phyloP scores from a whole-genome alignment of 129 eudicot species.

The Escallonia herrerae region DNA sequence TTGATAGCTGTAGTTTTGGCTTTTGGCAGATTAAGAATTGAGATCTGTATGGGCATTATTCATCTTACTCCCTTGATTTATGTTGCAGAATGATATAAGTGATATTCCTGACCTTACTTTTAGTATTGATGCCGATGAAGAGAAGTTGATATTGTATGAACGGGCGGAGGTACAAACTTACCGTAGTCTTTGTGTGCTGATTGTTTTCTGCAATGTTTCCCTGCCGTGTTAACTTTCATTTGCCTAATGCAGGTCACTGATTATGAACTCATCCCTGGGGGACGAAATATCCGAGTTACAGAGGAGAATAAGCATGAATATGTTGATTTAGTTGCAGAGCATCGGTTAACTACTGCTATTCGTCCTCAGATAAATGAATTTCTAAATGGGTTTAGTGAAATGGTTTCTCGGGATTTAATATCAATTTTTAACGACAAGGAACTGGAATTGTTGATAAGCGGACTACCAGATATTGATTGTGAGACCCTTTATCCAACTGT shows the following conservation, averaged over 20 bases:
- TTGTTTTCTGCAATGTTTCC: not conserved
- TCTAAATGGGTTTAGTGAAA: conserved; percentile 82
- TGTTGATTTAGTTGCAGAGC: conserved; percentile 96
- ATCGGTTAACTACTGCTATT: conserved; percentile 92
- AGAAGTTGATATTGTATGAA: conserved; percentile 83
- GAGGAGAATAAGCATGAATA: conserved; percentile 95
- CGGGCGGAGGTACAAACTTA: conserved; percentile 50
- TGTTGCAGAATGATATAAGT: conserved; percentile 89
- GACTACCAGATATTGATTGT: conserved; percentile 97
- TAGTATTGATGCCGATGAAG: conserved; percentile 99
- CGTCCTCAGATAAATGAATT: conserved; percentile 98
- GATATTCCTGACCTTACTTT: conserved; percentile 82
- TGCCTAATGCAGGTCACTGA: conserved; percentile 69
- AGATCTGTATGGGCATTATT: not conserved
- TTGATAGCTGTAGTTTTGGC: not conserved
- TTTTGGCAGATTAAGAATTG: not conserved
- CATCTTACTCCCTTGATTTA: not conserved
- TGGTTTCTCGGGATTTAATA: conserved; percentile 69
- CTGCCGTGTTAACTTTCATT: not conserved
- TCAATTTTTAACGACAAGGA: conserved; percentile 94
- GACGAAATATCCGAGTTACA: conserved; percentile 90
- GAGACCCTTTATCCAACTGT: conserved; percentile 20
- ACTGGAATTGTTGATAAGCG: conserved; percentile 86
- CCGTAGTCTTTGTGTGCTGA: not conserved
- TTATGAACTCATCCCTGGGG: conserved; percentile 90